A percentile compares a stretch with the other conserved stretches of the same genome.
These are phyloP conservation scores for Didymella pinodella DNA, from an alignment of 2,329 filamentous ascomycete genomes.

Conservation along the genomic window DNA sequence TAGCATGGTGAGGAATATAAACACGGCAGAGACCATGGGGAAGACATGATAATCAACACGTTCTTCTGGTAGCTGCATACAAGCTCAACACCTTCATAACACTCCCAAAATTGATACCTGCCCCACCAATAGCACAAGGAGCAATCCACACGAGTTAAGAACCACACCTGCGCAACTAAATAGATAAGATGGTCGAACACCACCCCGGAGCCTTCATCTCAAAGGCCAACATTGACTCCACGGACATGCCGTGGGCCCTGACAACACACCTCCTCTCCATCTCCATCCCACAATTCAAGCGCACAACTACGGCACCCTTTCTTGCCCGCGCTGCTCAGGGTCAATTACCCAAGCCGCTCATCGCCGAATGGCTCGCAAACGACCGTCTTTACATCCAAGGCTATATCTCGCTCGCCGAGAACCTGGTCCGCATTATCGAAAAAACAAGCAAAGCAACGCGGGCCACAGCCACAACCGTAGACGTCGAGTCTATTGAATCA, in stretches of 20 bases:
- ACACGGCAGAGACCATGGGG: constrained; percentile 14
- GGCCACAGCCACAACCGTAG: constrained; percentile 25
- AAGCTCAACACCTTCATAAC: constrained; percentile 22
- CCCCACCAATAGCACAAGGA: constrained; percentile 14
- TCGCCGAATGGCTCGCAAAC: constrained; percentile 48
- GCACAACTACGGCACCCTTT: constrained; percentile 44
- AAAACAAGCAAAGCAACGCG: constrained; percentile 24
- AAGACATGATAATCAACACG: constrained; percentile 4
- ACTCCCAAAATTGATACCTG: constrained; percentile 7
- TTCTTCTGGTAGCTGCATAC: background rate
- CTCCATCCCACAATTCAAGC: constrained; percentile 37
- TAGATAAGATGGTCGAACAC: constrained; percentile 19
- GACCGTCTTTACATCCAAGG: constrained; percentile 46
- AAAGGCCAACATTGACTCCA: constrained; percentile 28
- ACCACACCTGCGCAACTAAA: background rate
- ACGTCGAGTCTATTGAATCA: constrained; percentile 28
- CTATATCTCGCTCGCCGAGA: constrained; percentile 40
- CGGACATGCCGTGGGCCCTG: constrained; percentile 36
- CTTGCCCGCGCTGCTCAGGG: constrained; percentile 42
- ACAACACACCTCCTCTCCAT: constrained; percentile 44
- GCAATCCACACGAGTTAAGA: constrained; percentile 3
- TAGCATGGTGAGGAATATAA: constrained; percentile 8
- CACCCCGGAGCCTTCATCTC: constrained; percentile 32
- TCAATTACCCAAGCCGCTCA: constrained; percentile 38
- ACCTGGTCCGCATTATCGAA: constrained; percentile 33